Evolutionary conservation across 2,329 filamentous ascomycete species (phyloP).

Genomic region (Mariannaea sp.): DNA sequence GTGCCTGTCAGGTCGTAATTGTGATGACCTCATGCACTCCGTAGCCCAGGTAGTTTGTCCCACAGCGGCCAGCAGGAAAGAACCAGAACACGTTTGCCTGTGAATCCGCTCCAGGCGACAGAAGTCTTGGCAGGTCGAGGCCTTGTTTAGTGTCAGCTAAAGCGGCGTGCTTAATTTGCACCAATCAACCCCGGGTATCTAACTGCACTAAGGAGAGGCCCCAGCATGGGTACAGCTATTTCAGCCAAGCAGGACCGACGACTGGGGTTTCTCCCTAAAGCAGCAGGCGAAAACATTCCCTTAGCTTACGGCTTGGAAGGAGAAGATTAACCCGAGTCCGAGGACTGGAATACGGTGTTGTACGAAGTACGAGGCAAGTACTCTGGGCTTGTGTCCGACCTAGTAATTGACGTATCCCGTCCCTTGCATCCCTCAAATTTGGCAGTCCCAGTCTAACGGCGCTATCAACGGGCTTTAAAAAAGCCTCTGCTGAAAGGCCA

Average conservation of each 20-base stretch:
- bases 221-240: too few species aligned
- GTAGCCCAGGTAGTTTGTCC: not conserved
- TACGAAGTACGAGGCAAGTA: too few species aligned
- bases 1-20: not conserved
- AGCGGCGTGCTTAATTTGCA: too few species aligned
- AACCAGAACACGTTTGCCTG: not conserved
- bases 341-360: not conserved
- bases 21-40: not conserved
- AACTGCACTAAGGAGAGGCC: too few species aligned
- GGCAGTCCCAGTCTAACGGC: slow-evolving; percentile 1
- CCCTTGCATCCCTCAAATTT: not conserved
- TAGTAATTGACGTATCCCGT: not conserved
- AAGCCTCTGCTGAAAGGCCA: not conserved
- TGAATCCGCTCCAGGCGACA: too few species aligned
- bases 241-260: too few species aligned
- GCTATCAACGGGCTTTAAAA: slow-evolving; percentile 10
- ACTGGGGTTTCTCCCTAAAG: not conserved
- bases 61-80: not conserved
- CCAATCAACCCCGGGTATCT: too few species aligned
- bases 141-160: too few species aligned
- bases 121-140: too few species aligned
- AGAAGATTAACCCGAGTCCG: not conserved
- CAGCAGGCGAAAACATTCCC: not conserved
- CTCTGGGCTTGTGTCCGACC: too few species aligned
- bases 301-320: not conserved